A percentile compares a stretch with the other conserved stretches of the same genome.
Conservation (phyloP, 306 rosid species). For the Prunus fruticosa region DNA sequence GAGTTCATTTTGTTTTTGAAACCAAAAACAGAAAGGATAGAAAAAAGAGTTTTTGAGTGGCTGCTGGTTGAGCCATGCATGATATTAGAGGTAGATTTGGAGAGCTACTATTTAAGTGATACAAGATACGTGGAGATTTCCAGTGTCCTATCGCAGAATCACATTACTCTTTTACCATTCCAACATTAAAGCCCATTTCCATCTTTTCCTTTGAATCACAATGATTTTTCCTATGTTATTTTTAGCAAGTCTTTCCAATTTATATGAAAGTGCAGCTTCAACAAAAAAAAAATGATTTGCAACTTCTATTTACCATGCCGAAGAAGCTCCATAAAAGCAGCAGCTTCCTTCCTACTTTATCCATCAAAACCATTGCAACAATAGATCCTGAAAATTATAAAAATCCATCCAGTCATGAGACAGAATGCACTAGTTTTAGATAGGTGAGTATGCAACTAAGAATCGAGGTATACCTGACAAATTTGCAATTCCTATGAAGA, state of each 20-base stretch:
- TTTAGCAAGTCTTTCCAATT: not conserved
- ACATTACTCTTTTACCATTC: not conserved
- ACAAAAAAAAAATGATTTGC: not conserved
- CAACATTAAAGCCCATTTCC: not conserved
- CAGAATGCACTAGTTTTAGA: slow-evolving; percentile 13
- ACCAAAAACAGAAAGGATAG: not conserved
- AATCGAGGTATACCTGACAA: slow-evolving; percentile 54
- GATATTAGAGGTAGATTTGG: not conserved
- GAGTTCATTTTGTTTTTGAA: not conserved
- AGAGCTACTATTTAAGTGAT: not conserved
- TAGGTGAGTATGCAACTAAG: slow-evolving; percentile 13
- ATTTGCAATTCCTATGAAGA: slow-evolving; percentile 77
- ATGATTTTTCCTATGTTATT: not conserved
- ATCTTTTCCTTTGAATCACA: not conserved
- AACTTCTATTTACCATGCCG: slow-evolving; percentile 74
- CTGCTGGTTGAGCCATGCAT: not conserved
- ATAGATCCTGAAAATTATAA: slow-evolving; percentile 62
- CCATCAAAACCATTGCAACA: slow-evolving; percentile 86
- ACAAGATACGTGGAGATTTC: not conserved
- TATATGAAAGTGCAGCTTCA: not conserved
- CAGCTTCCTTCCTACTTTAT: slow-evolving; percentile 86
- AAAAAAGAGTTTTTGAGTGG: not conserved
- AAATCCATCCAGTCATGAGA: slow-evolving; percentile 24
- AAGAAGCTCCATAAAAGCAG: slow-evolving; percentile 90
- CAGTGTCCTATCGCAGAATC: not conserved